phyloP scores from a whole-genome alignment of 768 basidiomycete species.

The Lentinula raphanica region DNA sequence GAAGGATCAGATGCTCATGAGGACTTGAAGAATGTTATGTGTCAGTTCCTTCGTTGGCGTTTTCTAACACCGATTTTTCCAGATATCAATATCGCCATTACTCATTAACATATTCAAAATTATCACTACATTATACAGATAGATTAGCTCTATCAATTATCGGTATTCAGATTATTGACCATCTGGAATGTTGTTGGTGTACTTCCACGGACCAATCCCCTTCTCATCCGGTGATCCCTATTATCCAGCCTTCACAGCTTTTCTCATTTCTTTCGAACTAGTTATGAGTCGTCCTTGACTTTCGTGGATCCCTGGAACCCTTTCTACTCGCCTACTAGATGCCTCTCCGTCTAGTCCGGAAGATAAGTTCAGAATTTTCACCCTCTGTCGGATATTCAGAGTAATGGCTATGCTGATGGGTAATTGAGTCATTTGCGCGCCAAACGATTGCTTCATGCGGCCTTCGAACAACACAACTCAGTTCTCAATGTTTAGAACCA shows the following conservation, averaged over 20 bases:
- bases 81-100: neutral
- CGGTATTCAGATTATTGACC: neutral
- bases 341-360: neutral
- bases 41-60: neutral
- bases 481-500: neutral
- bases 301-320: neutral
- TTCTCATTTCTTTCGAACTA: neutral
- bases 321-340: neutral
- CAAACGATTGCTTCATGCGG: neutral
- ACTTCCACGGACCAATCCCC: neutral
- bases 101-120: neutral
- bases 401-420: neutral
- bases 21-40: slow-evolving; percentile 3
- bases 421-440: neutral
- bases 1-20: slow-evolving; percentile 8
- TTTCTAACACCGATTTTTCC: neutral
- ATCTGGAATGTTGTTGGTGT: neutral
- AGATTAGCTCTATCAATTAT: neutral
- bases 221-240: neutral
- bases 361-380: neutral
- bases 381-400: neutral
- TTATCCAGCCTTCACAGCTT: neutral
- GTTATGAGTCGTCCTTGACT: neutral
- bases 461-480: neutral
- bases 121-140: neutral